Evolutionary conservation across 495 filamentous ascomycete species (phyloP).

Genomic region (Podospora pseudopauciseta): DNA sequence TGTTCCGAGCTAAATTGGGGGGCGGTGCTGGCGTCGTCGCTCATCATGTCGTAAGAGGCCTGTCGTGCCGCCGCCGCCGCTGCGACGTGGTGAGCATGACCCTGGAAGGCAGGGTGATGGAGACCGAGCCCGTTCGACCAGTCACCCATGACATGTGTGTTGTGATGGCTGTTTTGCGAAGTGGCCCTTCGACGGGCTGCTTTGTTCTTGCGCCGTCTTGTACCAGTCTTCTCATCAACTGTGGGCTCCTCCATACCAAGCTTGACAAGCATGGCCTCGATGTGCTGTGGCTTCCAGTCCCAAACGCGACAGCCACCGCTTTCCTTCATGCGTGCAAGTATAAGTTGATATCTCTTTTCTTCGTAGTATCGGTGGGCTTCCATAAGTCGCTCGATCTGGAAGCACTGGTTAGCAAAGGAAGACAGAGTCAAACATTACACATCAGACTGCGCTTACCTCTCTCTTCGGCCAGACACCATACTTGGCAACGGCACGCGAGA

Average conservation of each 20-base stretch:
- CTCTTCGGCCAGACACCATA: slow-evolving; percentile 42
- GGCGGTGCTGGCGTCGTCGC: slow-evolving; percentile 21
- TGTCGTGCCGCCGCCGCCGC: slow-evolving; percentile 13
- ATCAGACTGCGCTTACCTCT: slow-evolving; percentile 36
- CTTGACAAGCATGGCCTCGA: slow-evolving; percentile 39
- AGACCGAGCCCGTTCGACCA: slow-evolving; percentile 32
- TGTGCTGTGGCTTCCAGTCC: slow-evolving; percentile 39
- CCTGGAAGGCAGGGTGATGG: slow-evolving; percentile 23
- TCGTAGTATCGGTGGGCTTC: slow-evolving; percentile 34
- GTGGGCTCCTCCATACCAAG: slow-evolving; percentile 33
- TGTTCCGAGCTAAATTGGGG: slow-evolving; percentile 35
- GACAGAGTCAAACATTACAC: not conserved
- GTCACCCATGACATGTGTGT: slow-evolving; percentile 22
- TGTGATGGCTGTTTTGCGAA: slow-evolving; percentile 30
- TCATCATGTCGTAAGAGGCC: slow-evolving; percentile 20
- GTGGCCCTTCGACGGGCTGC: slow-evolving; percentile 32
- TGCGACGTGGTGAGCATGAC: slow-evolving; percentile 24
- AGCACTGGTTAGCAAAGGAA: not conserved
- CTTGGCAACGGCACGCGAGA: slow-evolving; percentile 44
- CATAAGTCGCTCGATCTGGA: slow-evolving; percentile 29
- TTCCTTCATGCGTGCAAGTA: slow-evolving; percentile 37
- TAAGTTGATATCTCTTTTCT: slow-evolving; percentile 32
- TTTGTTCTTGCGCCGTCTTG: slow-evolving; percentile 33
- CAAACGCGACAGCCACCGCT: slow-evolving; percentile 36
- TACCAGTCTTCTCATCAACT: slow-evolving; percentile 30